Evolutionary conservation across 139 green algal genomes (phyloP).

Genomic region (Edaphochlamys debaryana): DNA sequence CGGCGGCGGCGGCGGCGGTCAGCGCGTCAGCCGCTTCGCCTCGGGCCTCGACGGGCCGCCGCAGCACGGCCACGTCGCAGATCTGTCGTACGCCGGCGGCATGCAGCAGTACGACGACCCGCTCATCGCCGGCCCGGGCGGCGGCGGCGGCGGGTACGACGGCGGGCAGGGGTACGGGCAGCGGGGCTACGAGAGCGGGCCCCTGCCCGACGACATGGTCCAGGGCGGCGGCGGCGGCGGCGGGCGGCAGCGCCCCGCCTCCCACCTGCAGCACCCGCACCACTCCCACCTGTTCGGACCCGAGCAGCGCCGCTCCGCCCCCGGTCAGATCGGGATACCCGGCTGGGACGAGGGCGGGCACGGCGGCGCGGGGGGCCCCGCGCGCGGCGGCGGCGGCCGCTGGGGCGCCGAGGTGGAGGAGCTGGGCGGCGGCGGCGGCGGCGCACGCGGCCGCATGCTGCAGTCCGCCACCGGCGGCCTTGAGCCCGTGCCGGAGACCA

Average conservation of each 20-base stretch:
- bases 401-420: background rate
- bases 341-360: conserved; percentile 14
- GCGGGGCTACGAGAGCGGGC: no score
- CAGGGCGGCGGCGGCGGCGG: no score
- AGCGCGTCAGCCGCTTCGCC: background rate
- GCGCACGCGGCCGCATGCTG: no score
- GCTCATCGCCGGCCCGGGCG: no score
- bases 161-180: no score
- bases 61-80: no score
- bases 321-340: background rate
- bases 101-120: background rate
- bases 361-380: no score
- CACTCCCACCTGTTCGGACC: background rate
- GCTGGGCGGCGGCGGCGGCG: background rate
- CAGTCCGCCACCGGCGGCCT: background rate
- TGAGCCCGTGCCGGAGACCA: background rate
- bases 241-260: no score
- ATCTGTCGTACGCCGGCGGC: no score
- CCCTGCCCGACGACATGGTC: no score
- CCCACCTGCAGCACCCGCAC: no score
- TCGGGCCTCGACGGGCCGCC: background rate
- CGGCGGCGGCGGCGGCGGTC: background rate
- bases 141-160: no score
- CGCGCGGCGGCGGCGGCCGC: background rate
- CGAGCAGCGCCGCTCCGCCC: conserved; percentile 1